Base-by-base conservation (phyloP, 768 basidiomycete species). In the Thelephora ganbajun region DNA sequence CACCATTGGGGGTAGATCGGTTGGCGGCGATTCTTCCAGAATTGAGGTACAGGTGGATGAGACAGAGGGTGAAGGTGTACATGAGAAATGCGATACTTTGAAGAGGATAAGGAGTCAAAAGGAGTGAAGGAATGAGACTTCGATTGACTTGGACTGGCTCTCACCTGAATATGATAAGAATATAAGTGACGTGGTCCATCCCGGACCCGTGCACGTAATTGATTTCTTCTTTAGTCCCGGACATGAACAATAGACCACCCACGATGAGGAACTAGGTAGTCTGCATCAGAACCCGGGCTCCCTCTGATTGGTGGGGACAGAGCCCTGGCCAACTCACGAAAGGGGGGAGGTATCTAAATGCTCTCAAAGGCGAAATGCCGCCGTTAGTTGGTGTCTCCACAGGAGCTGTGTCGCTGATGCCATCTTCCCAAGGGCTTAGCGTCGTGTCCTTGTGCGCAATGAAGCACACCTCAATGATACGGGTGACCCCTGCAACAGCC, bases 141-240 rank as follows among this genome's bases (percentile, higher is more conserved):
- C 33, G 33, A 33, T 18, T 4, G 41, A 19, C 16, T 33, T 13
- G n/a, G 18, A 23, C 6, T 7, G 18, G 16, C 19, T 46, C 72
- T 23, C 35, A 83, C 85, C 83, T 83, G 66, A 80, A 82, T 71
- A 90, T 81, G 59, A 86, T 82, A 14, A 92, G 70, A 34, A 84
- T 70, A 56, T 93, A 94, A 0, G 91, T 91, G 49, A 92, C 90
- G 56, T 91, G 88, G 60, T 94, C 92, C 79, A 94, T 88, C 37
- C 74, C 82, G 16, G 66, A 68, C 11, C 75, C 74, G 52, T 87
- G 71, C 3, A 83, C 75, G 51, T 72, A 84, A 19, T 71, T 56
- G 23, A 94, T 66, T 61, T 94, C 88, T 65, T 97, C 92, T 59
- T 97, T 90, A 0, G 93, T 96, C 0, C 82, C 93, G 11, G 84